Percentiles rank a stretch among this genome's conserved stretches.
Evolutionary conservation across 345 rosid genomes (phyloP).

Genomic region (Heritiera fomes): DNA sequence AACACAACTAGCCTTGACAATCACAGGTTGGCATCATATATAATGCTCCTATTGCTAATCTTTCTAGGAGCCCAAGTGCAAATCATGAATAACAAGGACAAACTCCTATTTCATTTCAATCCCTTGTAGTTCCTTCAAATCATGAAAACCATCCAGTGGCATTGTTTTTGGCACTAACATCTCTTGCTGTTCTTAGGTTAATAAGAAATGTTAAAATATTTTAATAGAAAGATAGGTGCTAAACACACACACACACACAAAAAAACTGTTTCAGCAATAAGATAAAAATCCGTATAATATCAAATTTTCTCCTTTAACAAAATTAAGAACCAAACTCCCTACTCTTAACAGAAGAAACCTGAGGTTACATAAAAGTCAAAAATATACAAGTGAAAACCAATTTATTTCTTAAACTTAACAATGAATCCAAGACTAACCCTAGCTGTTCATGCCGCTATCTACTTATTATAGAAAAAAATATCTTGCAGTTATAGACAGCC

Average conservation of each 20-base stretch:
- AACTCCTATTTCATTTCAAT: neutral
- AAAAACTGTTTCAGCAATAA: neutral
- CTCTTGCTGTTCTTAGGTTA: neutral
- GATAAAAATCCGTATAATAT: neutral
- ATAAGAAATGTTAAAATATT: neutral
- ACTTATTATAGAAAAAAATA: neutral
- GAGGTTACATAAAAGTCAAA: neutral
- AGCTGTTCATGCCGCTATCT: neutral
- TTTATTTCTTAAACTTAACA: neutral
- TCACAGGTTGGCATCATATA: neutral
- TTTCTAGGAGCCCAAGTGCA: neutral
- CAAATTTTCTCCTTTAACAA: neutral
- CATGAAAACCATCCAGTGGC: neutral
- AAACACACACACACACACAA: no score
- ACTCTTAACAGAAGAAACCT: conserved; percentile 2
- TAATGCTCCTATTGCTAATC: conserved; percentile 3
- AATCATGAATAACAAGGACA: neutral
- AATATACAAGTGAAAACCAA: neutral
- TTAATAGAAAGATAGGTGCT: neutral
- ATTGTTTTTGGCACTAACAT: neutral
- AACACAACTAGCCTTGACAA: conserved; percentile 4
- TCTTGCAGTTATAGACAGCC: neutral
- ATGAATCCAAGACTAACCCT: neutral
- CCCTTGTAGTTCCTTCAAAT: neutral
- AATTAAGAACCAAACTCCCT: neutral